phyloP scores from a whole-genome alignment of 257 asterid species.

The Asclepias syriaca region DNA sequence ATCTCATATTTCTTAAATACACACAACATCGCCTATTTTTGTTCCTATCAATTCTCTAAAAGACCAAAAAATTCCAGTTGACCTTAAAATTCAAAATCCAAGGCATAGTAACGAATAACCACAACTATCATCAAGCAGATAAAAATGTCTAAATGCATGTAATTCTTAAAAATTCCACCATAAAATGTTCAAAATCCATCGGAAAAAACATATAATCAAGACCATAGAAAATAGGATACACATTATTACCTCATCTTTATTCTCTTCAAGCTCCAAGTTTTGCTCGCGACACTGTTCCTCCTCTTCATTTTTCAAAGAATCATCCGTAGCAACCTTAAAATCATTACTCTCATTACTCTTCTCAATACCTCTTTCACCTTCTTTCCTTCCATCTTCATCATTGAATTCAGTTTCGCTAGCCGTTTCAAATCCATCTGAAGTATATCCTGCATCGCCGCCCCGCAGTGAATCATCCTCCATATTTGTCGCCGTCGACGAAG shows the following conservation, averaged over 20 bases:
- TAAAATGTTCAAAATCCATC: neutral
- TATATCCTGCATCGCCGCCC: slow-evolving; percentile 28
- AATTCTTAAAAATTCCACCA: neutral
- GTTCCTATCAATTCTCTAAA: neutral
- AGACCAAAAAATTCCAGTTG: neutral
- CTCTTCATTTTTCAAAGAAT: slow-evolving; percentile 1
- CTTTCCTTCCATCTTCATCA: slow-evolving; percentile 20
- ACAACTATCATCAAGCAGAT: neutral
- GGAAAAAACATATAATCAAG: neutral
- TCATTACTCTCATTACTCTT: neutral
- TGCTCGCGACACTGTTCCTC: neutral
- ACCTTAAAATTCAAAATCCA: neutral
- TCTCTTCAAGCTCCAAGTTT: slow-evolving; percentile 13
- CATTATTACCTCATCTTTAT: slow-evolving; percentile 17
- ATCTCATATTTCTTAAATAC: neutral
- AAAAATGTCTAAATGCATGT: neutral
- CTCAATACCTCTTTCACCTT: neutral
- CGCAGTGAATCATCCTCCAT: slow-evolving; percentile 9
- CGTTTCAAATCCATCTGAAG: slow-evolving; percentile 86
- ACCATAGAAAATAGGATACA: neutral
- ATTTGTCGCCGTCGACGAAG: slow-evolving; percentile 14
- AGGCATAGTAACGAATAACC: neutral
- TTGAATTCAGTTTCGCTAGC: slow-evolving; percentile 87
- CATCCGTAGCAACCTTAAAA: neutral
- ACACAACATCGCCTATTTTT: neutral